phyloP scores from a whole-genome alignment of 441 rosid genomes.

The Viola pubescens region DNA sequence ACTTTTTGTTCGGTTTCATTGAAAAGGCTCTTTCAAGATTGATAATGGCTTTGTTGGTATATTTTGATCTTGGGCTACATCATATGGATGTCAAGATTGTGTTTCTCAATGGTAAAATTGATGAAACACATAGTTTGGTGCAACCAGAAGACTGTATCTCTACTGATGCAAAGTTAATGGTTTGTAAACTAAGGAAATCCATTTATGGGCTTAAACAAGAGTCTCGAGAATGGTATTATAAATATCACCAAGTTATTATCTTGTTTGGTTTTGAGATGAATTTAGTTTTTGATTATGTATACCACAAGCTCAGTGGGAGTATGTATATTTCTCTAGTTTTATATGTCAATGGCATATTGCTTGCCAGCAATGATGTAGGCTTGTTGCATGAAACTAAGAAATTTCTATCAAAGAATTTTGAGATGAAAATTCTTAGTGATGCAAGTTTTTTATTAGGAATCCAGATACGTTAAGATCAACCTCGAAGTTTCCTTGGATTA shows the following conservation, averaged over 20 bases:
- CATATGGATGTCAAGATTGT: not conserved
- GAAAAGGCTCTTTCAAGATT: not conserved
- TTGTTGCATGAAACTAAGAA: too few species aligned
- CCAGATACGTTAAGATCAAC: too few species aligned
- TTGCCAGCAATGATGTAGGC: too few species aligned
- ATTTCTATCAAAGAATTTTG: too few species aligned
- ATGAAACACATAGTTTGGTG: not conserved
- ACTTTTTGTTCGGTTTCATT: not conserved
- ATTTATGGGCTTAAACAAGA: not conserved
- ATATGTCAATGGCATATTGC: too few species aligned
- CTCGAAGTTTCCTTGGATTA: too few species aligned
- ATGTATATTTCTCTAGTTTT: not conserved
- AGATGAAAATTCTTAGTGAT: too few species aligned
- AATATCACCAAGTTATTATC: not conserved
- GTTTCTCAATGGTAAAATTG: not conserved
- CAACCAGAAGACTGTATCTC: too few species aligned
- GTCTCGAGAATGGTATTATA: not conserved
- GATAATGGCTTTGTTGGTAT: not conserved
- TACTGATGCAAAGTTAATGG: too few species aligned
- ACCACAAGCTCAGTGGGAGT: not conserved
- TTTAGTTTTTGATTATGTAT: not conserved
- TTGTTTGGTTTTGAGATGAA: constrained; percentile 1
- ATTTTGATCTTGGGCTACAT: constrained; percentile 1
- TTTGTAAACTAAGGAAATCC: not conserved
- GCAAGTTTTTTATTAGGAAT: too few species aligned